Base-by-base conservation (phyloP, 1,139 yeast genomes). In the Suhomyces bokatorum region DNA sequence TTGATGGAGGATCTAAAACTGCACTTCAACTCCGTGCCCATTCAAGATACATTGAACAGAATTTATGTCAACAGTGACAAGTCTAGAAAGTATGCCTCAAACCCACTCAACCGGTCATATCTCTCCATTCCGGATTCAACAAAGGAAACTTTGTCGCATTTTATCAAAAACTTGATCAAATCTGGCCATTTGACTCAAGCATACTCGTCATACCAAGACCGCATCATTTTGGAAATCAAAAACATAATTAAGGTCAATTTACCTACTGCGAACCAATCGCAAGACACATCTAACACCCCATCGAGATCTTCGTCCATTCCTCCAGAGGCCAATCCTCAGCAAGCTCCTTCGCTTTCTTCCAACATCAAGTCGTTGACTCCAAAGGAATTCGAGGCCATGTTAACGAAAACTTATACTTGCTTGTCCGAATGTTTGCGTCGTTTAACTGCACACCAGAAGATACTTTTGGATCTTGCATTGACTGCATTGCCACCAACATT, bases 371-470 rank as follows among this genome's bases (percentile, higher is more conserved):
- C 80, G 5, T 75, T 89, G 73, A 73, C 89, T 0, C 84, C 91
- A 0, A 65, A 67, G 15, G 97, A 87, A 48, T 90, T 90, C 56
- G 90, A 86, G 55, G 67, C 64, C 2, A 85, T 90, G 90, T 63
- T 89, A 38, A 65, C 75, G 3, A 72, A 70, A 33, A 83, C 85
- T 2, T 89, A 80, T 55, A 66, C 86, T 0, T 76, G 81, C 32
- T 71, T 88, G 6, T 80, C 90, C 0, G 91, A 85, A 54, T 81
- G 91, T 26, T 70, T 91, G 35, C 73, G 93, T 48, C 74, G 96
- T 43, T 69, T 91, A 22, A 80, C 87, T 0, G 71, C 80, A 2
- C 97, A 91, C 49, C 96, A 91, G 59, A 89, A 89, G 59, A 57
- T 87, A 5, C 64, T 93, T 29, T 70, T 93, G 16, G 96, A 88